These are phyloP conservation scores for Jimgerdemannia lactiflua DNA, from an alignment of 192 early-diverging fungal genomes.

Conservation along the genomic window DNA sequence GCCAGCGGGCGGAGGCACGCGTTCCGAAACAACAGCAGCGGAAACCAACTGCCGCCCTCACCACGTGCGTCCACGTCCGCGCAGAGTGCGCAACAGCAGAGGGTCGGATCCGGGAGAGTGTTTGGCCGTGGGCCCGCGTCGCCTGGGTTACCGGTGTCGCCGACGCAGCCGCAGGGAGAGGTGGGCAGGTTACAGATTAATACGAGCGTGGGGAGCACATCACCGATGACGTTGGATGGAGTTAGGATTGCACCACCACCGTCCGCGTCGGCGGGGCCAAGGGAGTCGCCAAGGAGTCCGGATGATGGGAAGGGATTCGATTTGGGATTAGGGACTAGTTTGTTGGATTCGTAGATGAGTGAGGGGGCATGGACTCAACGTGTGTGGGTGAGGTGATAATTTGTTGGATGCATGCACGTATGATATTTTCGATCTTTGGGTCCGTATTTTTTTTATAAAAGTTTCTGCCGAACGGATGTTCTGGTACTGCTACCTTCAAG, in stretches of 20 bases:
- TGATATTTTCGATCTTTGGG: no score
- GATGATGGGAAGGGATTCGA: conserved; percentile 6
- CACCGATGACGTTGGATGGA: not conserved
- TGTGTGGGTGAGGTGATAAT: not conserved
- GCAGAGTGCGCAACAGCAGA: not conserved
- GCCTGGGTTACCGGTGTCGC: not conserved
- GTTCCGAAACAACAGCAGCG: no score
- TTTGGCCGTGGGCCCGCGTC: not conserved
- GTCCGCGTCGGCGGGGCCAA: not conserved
- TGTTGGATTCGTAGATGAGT: not conserved
- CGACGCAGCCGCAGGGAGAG: not conserved
- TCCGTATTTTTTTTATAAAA: no score
- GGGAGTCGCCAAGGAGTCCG: conserved; percentile 1
- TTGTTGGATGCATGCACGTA: no score
- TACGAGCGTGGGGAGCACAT: not conserved
- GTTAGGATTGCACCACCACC: not conserved
- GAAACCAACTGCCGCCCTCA: no score
- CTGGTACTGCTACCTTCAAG: no score
- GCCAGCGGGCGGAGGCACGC: no score
- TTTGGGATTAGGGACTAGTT: not conserved
- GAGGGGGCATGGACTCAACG: not conserved
- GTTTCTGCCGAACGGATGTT: no score
- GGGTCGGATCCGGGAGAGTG: conserved; percentile 1
- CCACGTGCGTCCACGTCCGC: no score
- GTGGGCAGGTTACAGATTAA: not conserved